Base-by-base conservation (phyloP, 208 protist species). In the Trypanosoma cruzi region DNA sequence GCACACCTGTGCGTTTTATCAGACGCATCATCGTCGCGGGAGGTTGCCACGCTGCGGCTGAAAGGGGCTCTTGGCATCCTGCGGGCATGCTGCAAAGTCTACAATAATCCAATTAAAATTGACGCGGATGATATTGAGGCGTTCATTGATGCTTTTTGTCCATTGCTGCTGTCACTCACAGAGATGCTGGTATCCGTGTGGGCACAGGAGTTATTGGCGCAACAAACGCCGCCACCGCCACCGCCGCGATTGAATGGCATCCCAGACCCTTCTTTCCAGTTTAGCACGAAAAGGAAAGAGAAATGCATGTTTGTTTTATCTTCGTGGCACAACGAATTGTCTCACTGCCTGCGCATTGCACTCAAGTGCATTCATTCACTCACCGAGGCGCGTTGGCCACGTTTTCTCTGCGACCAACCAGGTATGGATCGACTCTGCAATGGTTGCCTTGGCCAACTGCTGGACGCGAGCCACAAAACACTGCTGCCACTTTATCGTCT, bases 341-440 rank as follows among this genome's bases (percentile, higher is more conserved):
- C 79, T 8, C 84, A 94, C 61, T 92, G 88, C 72, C 72, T 94
- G 62, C 88, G 88, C 32, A 61, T 94, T 34, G 63, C 69, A n/a
- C 53, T 86, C 22, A 96, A 96, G 76, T 92, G 86, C 67, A 60
- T 93, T 55, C 75, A 80, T 42, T 83, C 77, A 10, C 78, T 93
- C 36, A 75, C 77, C 24, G 52, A 62, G 1, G 67, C 46, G 8
- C 82, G 88, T 40, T 93, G 79, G 80, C 90, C 90, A 53, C 75
- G 44, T 22, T 85, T 76, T 73, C 74, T 92, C 50, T 93, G 88
- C 68, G 75, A 91, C n/a, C 65, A 64, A 70, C 44, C 56, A 3
- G 71, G 63, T 13, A 79, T 94, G 54, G 73, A 84, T 63, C 65
- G 65, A 42, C 78, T 96, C 44, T 92, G 69, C 58, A 32, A 65